Base-by-base conservation (phyloP, 495 filamentous ascomycete species). In the Friedmanniomyces simplex region DNA sequence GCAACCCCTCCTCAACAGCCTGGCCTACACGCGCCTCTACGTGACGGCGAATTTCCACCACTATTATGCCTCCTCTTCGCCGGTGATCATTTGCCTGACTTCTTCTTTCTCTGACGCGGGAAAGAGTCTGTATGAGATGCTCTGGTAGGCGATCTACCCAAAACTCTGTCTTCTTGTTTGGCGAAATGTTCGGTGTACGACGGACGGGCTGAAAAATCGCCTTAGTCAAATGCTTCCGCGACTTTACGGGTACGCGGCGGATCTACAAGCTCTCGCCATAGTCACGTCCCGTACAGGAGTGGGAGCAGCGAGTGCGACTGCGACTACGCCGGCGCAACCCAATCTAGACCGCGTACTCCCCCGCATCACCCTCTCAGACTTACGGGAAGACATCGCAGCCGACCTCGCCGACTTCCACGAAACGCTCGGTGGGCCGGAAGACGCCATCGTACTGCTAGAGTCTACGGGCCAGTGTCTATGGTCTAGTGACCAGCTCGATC, bases 41-140 rank as follows among this genome's bases (percentile, higher is more conserved):
- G 57, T 59, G 26, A 59, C 57, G 13, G 50, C 50, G 1, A 59
- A 59, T 24, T 59, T 59, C 50, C 42, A 37, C 10, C 47, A 54
- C 26, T 53, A 54, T 24, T 47, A 54, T 21, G 49, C 41, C 10
- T 30, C 39, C 2, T 46, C 25, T 10, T 59, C 51, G 28, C 50
- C 39, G 7, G 26, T 54, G 5, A 22, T 54, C 1, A 1, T 59
- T n/a, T 54, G 50, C 21, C 10, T 59, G n/a, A 24, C n/a, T n/a
- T n/a, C n/a, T n/a, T n/a, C n/a, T n/a, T n/a, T 54, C 2, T 1
- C 50, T 1, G 21, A 32, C 3, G n/a, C 22, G 12, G 16, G 37
- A 12, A 25, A 6, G 1, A 43, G 18, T 20, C 36, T 54, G 24
- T 58, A 58, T 52, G 28, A n/a, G n/a, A 39, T 34, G 18, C 8